phyloP scores from a whole-genome alignment of 83 land plant species.

The Diphasiastrum complanatum region DNA sequence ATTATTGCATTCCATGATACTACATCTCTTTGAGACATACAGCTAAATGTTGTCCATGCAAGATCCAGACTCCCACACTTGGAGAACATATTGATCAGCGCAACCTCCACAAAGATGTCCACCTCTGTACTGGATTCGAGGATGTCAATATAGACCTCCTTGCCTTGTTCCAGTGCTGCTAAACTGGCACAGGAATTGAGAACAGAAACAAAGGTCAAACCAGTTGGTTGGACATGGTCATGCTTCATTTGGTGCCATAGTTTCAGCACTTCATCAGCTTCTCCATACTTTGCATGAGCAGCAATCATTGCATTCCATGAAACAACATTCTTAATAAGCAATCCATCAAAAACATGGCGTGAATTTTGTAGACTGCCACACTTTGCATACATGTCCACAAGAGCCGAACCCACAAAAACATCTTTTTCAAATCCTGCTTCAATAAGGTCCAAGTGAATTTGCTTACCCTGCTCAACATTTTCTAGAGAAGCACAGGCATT shows the following conservation, averaged over 20 bases:
- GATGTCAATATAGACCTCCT: not conserved
- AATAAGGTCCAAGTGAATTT: not conserved
- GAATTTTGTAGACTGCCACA: not conserved
- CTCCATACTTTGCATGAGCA: not conserved
- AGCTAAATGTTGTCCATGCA: not conserved
- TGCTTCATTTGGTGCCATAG: not conserved
- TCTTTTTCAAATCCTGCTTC: not conserved
- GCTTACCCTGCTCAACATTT: not conserved
- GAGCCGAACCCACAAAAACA: not conserved
- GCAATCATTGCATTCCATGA: constrained; percentile 2
- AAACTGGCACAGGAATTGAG: not conserved
- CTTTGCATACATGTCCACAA: not conserved
- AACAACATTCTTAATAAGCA: not conserved
- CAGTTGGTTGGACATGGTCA: not conserved
- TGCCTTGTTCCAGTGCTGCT: not conserved
- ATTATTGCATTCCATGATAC: not conserved
- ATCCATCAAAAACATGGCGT: not conserved
- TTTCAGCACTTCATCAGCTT: not conserved
- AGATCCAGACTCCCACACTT: not conserved
- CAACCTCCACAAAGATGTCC: not conserved
- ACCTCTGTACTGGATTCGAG: not conserved
- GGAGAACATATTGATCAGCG: not conserved
- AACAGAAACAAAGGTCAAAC: not conserved
- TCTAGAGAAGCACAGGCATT: not conserved
- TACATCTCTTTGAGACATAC: not conserved